Conservation (phyloP, 2,329 filamentous ascomycete species). For the Canariomyces notabilis region DNA sequence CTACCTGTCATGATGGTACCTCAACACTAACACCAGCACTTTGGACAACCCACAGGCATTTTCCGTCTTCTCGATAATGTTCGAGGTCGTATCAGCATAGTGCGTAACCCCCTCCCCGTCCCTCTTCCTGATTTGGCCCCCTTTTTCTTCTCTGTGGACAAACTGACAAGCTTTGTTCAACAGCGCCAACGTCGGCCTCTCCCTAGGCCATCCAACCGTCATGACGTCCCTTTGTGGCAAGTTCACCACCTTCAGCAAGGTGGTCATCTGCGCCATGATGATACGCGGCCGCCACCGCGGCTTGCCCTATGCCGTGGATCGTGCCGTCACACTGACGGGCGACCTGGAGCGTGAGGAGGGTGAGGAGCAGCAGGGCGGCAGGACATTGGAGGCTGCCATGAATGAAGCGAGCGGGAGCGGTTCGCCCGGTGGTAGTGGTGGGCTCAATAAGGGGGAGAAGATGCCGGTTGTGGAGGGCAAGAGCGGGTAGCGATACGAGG, state of each 20-base stretch:
- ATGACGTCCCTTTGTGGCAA: conserved; percentile 78
- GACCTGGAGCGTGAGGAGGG: no score
- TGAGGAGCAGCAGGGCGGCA: no score
- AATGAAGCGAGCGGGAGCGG: no score
- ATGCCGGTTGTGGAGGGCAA: no score
- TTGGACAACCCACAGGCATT: conserved; percentile 4
- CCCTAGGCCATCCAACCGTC: conserved; percentile 69
- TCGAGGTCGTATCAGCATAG: conserved; percentile 84
- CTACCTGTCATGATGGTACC: no score
- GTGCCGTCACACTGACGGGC: conserved; percentile 52
- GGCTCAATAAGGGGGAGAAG: no score
- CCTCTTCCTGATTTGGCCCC: no score
- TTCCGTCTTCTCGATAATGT: conserved; percentile 60
- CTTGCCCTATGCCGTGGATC: conserved; percentile 59
- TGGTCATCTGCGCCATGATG: conserved; percentile 64
- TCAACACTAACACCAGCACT: no score
- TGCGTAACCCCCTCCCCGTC: neutral
- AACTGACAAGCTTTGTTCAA: neutral
- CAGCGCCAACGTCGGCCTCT: conserved; percentile 79
- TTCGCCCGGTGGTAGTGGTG: no score
- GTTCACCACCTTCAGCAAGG: conserved; percentile 67
- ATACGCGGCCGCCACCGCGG: conserved; percentile 64
- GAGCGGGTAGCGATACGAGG: no score
- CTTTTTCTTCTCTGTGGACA: no score
- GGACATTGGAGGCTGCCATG: no score